Evolutionary conservation across 148 eudicot genomes (phyloP), one percentile per base, ranked within the genome.

Genomic region (Chenopodium suecicum): DNA sequence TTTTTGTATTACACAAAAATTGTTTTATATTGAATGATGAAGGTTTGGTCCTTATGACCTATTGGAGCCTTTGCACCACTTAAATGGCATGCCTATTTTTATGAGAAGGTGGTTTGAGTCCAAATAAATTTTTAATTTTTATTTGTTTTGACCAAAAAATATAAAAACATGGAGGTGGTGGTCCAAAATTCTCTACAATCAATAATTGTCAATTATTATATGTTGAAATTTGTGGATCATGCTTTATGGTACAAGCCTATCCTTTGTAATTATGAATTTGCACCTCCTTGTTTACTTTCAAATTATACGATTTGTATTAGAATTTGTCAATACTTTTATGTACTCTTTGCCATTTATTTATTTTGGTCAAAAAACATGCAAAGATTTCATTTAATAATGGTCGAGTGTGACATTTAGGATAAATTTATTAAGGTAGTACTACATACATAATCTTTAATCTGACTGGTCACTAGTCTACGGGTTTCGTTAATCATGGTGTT

Each of bases 191-290:
- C 11, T 37, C 50, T 13, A 47, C 25, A 47, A 73, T 48, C 58
- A 73, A 73, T 73, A 4, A 73, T 73, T 73, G 76, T 73, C 10
- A 73, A 73, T 9, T 47, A 73, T 3, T 25, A 23, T 73, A 23
- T 73, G 76, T 73, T 73, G 76, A 73, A 72, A 47, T 46, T n/a
- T 73, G 32, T 46, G 58, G 76, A 73, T 73, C 32, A 73, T 73
- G 60, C 76, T 73, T 48, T 73, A 47, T 73, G 60, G 60, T 50
- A 48, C 76, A 73, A 47, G 11, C 27, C 13, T 20, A 20, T 20
- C 48, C 76, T 32, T 73, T 4, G 76, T 73, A 47, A 70, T 44
- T 9, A 17, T 54, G 16, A 54, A 37, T 52, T 70, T 19, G 12
- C 16, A 67, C 31, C 9, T 16, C 29, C 54, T 41, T 23, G 17